These are phyloP conservation scores for Lantana camara DNA, from an alignment of 257 asterid genomes.

Conservation along the genomic window DNA sequence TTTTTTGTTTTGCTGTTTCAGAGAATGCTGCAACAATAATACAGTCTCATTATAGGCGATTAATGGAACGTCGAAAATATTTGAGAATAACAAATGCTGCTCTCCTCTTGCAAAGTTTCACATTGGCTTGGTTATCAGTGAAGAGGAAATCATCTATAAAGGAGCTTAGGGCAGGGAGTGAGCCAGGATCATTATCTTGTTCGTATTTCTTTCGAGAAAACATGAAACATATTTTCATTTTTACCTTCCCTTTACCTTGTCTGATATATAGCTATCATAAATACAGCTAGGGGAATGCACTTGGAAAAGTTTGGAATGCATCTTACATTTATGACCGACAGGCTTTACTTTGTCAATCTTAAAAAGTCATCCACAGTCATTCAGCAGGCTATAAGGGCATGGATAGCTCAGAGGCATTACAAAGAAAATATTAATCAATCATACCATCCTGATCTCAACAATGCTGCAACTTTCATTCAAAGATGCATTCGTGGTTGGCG, in stretches of 20 bases:
- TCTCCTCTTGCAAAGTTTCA: conserved; percentile 58
- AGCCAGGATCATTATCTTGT: conserved; percentile 43
- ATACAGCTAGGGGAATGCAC: conserved; percentile 52
- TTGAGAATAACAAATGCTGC: conserved; percentile 55
- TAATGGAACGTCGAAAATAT: conserved; percentile 48
- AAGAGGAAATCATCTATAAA: conserved; percentile 39
- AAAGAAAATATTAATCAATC: conserved; percentile 28
- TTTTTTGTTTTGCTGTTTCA: conserved; percentile 35
- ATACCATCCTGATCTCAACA: conserved; percentile 17
- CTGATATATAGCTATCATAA: conserved; percentile 33
- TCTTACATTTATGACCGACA: conserved; percentile 46
- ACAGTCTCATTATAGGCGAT: conserved; percentile 72
- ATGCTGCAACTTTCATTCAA: conserved; percentile 45
- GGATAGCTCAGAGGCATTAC: conserved; percentile 44
- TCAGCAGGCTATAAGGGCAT: conserved; percentile 63
- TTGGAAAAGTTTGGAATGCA: conserved; percentile 36
- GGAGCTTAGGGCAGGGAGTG: conserved; percentile 34
- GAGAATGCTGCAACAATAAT: conserved; percentile 89
- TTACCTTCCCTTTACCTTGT: conserved; percentile 20
- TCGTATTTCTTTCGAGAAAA: conserved; percentile 24
- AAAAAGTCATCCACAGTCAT: conserved; percentile 49
- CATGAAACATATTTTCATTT: conserved; percentile 2
- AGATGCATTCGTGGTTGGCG: conserved; percentile 36
- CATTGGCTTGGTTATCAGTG: conserved; percentile 61
- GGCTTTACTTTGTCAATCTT: conserved; percentile 60